Conservation (phyloP, 1,284 basidiomycete species). For the Sporisorium iseilematis-ciliati region DNA sequence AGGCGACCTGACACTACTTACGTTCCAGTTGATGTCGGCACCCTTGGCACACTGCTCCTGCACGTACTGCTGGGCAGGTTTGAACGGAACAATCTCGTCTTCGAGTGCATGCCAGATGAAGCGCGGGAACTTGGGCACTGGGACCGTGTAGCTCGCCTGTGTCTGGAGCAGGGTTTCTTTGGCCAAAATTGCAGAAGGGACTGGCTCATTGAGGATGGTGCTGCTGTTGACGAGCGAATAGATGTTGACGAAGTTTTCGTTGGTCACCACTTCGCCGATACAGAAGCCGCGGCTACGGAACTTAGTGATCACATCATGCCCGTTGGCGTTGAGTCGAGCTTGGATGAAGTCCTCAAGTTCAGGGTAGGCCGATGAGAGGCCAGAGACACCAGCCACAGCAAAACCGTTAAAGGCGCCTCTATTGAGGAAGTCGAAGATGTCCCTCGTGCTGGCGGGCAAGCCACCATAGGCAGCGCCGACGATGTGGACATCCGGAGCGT, state of each 20-base stretch:
- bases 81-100: slow-evolving; percentile 64
- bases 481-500: slow-evolving; percentile 59
- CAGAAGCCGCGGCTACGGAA: slow-evolving; percentile 36
- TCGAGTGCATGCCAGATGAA: slow-evolving; percentile 57
- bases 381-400: slow-evolving; percentile 52
- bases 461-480: slow-evolving; percentile 64
- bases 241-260: slow-evolving; percentile 33
- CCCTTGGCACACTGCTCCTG: slow-evolving; percentile 59
- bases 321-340: slow-evolving; percentile 30
- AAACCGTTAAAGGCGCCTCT: slow-evolving; percentile 52
- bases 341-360: slow-evolving; percentile 35
- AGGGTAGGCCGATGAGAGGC: slow-evolving; percentile 38
- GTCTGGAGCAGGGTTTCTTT: slow-evolving; percentile 43
- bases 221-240: slow-evolving; percentile 41
- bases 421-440: slow-evolving; percentile 45
- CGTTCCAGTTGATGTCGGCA: slow-evolving; percentile 54
- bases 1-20: not conserved
- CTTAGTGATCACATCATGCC: slow-evolving; percentile 21
- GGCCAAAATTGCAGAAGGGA: slow-evolving; percentile 21
- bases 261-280: slow-evolving; percentile 27
- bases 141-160: slow-evolving; percentile 24
- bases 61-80: slow-evolving; percentile 46
- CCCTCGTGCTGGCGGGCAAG: slow-evolving; percentile 49
- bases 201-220: slow-evolving; percentile 38
- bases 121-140: slow-evolving; percentile 57